A percentile compares a stretch with the other conserved stretches of the same genome.
Evolutionary conservation across 116 monocot genomes (phyloP).

Genomic region (Iris pallida): DNA sequence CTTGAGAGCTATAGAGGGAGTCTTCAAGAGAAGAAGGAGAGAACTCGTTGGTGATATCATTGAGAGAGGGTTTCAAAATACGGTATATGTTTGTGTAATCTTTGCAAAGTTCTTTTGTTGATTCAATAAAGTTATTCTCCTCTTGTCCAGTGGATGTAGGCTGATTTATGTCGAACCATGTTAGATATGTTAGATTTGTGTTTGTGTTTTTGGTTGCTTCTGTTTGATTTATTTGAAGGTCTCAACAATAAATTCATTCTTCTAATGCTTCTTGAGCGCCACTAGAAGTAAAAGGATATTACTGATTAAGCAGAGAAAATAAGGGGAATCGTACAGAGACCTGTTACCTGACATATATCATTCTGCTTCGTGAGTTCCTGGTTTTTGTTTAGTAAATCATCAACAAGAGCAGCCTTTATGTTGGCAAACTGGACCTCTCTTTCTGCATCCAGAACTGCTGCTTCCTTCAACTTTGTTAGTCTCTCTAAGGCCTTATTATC

Average conservation of each 20-base stretch:
- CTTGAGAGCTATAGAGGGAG: no score
- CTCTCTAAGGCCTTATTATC: constrained; percentile 82
- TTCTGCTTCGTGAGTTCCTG: constrained; percentile 80
- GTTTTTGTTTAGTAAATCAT: constrained; percentile 81
- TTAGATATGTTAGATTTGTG: no score
- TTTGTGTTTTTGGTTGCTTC: no score
- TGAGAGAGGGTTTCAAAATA: no score
- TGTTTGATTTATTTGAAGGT: no score
- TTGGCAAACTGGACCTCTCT: constrained; percentile 72
- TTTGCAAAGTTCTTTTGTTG: no score
- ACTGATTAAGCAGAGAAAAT: background rate
- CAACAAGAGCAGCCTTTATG: constrained; percentile 68
- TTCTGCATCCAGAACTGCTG: constrained; percentile 73
- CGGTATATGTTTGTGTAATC: no score
- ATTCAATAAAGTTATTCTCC: no score
- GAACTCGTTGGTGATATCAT: no score
- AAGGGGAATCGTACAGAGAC: background rate
- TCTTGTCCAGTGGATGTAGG: no score
- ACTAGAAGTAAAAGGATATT: background rate
- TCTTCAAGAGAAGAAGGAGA: no score
- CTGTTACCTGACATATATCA: constrained; percentile 76
- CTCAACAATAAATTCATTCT: background rate
- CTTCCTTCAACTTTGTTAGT: constrained; percentile 82
- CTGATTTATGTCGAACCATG: no score
- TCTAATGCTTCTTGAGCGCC: background rate